A percentile compares a stretch with the other conserved stretches of the same genome.
Conservation (phyloP, 2,329 filamentous ascomycete species). For the Plectosphaerella sp. region DNA sequence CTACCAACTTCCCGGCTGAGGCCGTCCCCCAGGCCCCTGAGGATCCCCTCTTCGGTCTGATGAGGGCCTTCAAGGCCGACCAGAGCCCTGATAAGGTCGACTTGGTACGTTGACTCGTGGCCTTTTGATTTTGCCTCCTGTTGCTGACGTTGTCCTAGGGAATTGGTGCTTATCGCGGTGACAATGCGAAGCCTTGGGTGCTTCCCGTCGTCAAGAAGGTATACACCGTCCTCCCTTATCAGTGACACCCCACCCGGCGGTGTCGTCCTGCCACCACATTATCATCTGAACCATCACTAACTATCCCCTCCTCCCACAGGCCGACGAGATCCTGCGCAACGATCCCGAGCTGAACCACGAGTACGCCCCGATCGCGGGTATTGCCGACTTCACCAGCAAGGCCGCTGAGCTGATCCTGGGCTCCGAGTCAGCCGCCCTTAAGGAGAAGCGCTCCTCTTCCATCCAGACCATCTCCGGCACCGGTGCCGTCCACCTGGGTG, state of each 20-base stretch:
- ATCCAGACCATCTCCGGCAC: conserved; percentile 97
- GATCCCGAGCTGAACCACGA: conserved; percentile 95
- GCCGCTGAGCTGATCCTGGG: conserved; percentile 90
- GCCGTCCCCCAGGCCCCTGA: conserved; percentile 86
- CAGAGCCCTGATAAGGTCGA: conserved; percentile 79
- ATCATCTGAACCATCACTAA: conserved; percentile 8
- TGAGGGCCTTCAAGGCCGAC: conserved; percentile 83
- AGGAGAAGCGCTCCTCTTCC: conserved; percentile 75
- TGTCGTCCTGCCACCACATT: background rate
- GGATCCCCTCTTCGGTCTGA: conserved; percentile 90
- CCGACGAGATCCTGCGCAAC: conserved; percentile 81
- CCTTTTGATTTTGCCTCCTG: conserved; percentile 1
- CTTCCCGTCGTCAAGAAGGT: conserved; percentile 96
- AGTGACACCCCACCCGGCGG: conserved; percentile 2
- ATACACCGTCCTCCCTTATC: conserved; percentile 19
- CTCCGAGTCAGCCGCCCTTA: conserved; percentile 71
- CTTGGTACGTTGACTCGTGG: conserved; percentile 54
- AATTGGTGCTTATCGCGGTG: conserved; percentile 90
- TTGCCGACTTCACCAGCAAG: conserved; percentile 79
- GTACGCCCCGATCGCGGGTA: conserved; percentile 93
- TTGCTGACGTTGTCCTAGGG: conserved; percentile 34
- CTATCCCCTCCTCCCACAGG: conserved; percentile 47
- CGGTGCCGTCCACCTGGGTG: conserved; percentile 89
- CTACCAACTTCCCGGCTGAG: conserved; percentile 70
- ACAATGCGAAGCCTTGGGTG: conserved; percentile 96